Base-by-base conservation (phyloP, 441 rosid species). In the Kokia cookei region DNA sequence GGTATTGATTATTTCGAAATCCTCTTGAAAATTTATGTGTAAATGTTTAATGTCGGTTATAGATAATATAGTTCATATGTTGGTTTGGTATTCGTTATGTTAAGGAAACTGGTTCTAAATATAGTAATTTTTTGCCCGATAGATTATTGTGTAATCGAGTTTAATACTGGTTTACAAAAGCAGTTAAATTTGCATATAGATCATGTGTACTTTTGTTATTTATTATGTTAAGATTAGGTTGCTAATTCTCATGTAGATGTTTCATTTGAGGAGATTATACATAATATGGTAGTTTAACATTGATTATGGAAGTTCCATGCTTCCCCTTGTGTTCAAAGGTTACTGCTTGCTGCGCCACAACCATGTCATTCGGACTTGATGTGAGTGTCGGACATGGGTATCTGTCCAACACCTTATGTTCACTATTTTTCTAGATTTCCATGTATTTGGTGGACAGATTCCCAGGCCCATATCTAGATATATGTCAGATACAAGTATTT, bases 1-100 rank as follows among this genome's bases (percentile, higher is more conserved):
- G 95, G 99, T 94, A 85, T 75, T 17, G 29, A 40, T 55, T 54
- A 63, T 66, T 19, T 45, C 22, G 8, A 12, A 17, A 59, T 3
- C 54, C 45, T 13, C 13, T 54, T 71, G 50, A 22, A 14, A 66
- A 14, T 68, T 68, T 5, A 2, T 65, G 6, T 48, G 2, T 45
- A 24, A 45, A 13, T 65, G 70, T 13, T 65, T 45, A 24, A 24
- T 19, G 47, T 65, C 37, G 32, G 13, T 22, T 45, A 43, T 27
- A 67, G 19, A 11, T 14, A 48, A 11, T 7, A 48, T 48, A 27
- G 57, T 35, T 50, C 72, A 9, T 50, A 27, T 67, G 13, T 27
- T 15, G 67, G 35, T 27, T 68, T 68, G 24, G 5, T 8, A 67
- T 67, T 27, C 58, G 10, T 67, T 3, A 48, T 48, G 22, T 48